Conservation (phyloP, 129 eudicot species). For the carrot (Daucus carota) region DNA sequence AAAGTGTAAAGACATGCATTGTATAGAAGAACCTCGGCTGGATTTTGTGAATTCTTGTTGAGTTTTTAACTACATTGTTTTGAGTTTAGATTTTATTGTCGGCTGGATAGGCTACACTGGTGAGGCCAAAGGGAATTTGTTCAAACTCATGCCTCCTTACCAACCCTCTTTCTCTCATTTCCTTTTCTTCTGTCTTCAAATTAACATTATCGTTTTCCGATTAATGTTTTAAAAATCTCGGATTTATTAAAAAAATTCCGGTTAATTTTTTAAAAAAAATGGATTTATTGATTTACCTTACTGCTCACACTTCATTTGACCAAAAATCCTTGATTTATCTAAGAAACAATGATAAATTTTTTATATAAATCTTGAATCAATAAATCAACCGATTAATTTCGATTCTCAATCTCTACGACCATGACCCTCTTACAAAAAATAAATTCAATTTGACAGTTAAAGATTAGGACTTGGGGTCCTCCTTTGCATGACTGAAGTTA, state of each 20-base stretch:
- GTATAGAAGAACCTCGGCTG: neutral
- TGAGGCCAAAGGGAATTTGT: neutral
- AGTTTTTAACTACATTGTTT: neutral
- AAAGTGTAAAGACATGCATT: neutral
- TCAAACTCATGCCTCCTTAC: conserved; percentile 8
- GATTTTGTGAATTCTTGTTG: conserved; percentile 1
- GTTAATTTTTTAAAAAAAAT: too few species aligned
- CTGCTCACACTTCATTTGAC: too few species aligned
- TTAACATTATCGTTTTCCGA: neutral
- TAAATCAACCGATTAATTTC: too few species aligned
- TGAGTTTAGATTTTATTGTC: neutral
- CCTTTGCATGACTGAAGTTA: neutral
- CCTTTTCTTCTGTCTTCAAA: too few species aligned
- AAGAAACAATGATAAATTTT: too few species aligned
- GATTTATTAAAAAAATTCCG: too few species aligned
- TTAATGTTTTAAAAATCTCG: too few species aligned
- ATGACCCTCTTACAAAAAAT: too few species aligned
- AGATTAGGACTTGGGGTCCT: neutral
- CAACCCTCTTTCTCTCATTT: neutral
- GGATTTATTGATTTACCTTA: too few species aligned
- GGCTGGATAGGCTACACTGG: neutral
- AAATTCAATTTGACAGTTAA: neutral
- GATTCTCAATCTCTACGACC: too few species aligned
- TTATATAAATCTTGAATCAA: too few species aligned
- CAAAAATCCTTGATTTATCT: too few species aligned